Evolutionary conservation across 768 basidiomycete genomes (phyloP), one percentile per base, ranked within the genome.

Genomic region (Roridomyces roridus): DNA sequence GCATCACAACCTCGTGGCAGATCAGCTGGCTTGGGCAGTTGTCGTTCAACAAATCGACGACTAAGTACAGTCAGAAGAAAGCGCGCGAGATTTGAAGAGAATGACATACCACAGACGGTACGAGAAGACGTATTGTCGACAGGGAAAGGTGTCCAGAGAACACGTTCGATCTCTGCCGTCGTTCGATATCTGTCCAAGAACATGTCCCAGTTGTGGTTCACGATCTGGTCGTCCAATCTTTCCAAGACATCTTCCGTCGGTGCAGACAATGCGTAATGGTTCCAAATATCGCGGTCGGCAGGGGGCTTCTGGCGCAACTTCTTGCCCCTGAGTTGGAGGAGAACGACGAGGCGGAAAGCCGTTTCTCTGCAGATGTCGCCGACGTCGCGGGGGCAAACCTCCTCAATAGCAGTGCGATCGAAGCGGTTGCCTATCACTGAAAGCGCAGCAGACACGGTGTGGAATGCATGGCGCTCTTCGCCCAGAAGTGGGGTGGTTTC

Each of bases 141-240:
- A 4, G 72, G 72, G 54, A 83, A 84, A 10, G 66, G 53, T 6
- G 72, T 70, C 85, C 85, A 86, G 24, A 87, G 65, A 14, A 79
- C 71, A 5, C 74, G 72, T 46, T 83, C 74, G 17, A 86, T 70
- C 49, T 85, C 79, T 21, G 63, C 65, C 9, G 72, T 58, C 21
- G 68, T 72, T 17, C 77, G 76, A 47, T 75, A 74, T 18, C 72
- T 74, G 15, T 67, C 59, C 10, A 85, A 68, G 63, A 81, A 85
- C 15, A 65, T 52, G 6, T 65, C 60, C 83, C 83, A 85, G 2
- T 77, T 50, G 8, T n/a, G n/a, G n/a, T 63, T 62, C 5, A 63
- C 37, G 18, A 80, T 64, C 29, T 68, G 69, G 9, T 63, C 61
- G 39, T 82, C 77, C 4, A 80, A 59, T 6, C 68, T 61, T 12